These are phyloP conservation scores for Epichloe typhina DNA, from an alignment of 2,329 filamentous ascomycete genomes.

Conservation along the genomic window DNA sequence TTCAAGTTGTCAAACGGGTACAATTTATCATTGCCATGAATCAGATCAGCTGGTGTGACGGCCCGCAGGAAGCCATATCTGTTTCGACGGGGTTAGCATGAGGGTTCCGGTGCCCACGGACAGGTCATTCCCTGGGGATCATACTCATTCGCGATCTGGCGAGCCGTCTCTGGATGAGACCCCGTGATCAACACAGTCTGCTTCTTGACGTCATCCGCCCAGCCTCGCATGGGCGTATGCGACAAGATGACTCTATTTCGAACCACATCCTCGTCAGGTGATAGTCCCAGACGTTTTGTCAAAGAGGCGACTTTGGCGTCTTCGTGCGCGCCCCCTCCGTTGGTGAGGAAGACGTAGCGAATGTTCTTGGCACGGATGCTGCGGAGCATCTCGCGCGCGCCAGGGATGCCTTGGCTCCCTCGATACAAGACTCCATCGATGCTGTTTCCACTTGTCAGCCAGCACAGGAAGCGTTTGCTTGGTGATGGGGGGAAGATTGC, in stretches of 20 bases:
- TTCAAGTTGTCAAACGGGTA: conserved; percentile 60
- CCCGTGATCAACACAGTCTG: conserved; percentile 61
- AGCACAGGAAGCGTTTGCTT: neutral
- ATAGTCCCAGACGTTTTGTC: conserved; percentile 18
- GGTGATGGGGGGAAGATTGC: neutral
- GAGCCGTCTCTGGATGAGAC: conserved; percentile 52
- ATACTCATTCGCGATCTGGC: conserved; percentile 57
- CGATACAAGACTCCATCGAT: conserved; percentile 95
- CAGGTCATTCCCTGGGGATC: neutral
- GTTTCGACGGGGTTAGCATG: neutral
- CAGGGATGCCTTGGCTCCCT: conserved; percentile 63
- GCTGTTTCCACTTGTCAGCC: conserved; percentile 15
- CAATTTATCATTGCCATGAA: conserved; percentile 57
- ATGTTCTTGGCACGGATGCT: conserved; percentile 63
- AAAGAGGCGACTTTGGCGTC: conserved; percentile 22
- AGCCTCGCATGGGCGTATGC: conserved; percentile 74
- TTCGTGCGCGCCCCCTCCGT: conserved; percentile 83
- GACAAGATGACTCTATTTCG: conserved; percentile 49
- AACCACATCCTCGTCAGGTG: conserved; percentile 20
- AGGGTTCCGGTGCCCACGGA: neutral
- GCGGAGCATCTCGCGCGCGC: conserved; percentile 59
- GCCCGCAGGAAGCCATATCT: conserved; percentile 66
- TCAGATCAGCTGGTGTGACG: conserved; percentile 74
- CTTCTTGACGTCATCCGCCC: conserved; percentile 22
- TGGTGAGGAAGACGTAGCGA: conserved; percentile 89